phyloP scores from a whole-genome alignment of 2,329 filamentous ascomycete genomes.

The Claviceps africana region DNA sequence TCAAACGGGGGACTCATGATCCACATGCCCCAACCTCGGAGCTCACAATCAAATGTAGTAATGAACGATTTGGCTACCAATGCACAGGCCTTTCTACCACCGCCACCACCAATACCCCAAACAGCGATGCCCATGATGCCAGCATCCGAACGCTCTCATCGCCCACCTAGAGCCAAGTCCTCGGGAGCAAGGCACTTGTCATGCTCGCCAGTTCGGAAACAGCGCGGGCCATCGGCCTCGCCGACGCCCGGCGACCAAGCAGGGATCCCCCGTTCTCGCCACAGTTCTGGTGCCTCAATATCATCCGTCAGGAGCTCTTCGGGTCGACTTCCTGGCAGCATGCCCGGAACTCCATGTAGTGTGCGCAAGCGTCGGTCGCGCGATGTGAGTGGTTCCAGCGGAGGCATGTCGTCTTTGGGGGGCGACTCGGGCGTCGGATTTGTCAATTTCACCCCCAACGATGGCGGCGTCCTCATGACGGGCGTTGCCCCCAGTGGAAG shows the following conservation, averaged over 20 bases:
- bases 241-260: constrained; percentile 22
- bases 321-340: constrained; percentile 18
- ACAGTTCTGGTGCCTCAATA: constrained; percentile 25
- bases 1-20: constrained; percentile 33
- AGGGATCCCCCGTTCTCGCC: constrained; percentile 17
- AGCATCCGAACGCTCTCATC: constrained; percentile 23
- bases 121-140: constrained; percentile 4
- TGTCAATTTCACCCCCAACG: constrained; percentile 78
- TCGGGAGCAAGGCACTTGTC: constrained; percentile 37
- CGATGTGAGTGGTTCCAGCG: constrained; percentile 16
- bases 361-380: constrained; percentile 26
- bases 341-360: constrained; percentile 25
- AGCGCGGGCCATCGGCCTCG: constrained; percentile 24
- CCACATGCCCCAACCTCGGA: constrained; percentile 36
- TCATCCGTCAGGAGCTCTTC: constrained; percentile 23
- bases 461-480: constrained; percentile 65
- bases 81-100: constrained; percentile 22
- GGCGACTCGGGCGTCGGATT: constrained; percentile 41
- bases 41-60: constrained; percentile 21
- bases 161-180: constrained; percentile 30
- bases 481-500: constrained; percentile 86
- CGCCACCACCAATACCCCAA: constrained; percentile 15
- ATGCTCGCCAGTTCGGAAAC: constrained; percentile 28
- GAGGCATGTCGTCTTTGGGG: constrained; percentile 13
- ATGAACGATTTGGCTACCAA: constrained; percentile 21